These are phyloP conservation scores for Eimeria zaria DNA, from an alignment of 169 alveolate genomes.

Conservation along the genomic window DNA sequence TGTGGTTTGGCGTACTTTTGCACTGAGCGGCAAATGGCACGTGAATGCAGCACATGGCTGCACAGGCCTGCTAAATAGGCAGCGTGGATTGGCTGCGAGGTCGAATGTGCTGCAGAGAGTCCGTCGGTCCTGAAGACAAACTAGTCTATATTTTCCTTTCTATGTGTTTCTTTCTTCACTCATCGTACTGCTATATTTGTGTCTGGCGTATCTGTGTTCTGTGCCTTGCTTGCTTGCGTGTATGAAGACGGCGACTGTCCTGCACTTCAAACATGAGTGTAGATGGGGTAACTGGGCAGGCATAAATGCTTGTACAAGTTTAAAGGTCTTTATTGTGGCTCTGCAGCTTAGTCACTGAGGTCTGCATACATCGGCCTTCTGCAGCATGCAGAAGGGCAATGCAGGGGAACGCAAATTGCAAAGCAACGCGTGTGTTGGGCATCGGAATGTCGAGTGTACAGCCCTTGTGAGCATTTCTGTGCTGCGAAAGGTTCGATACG, in stretches of 20 bases:
- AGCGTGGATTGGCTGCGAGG: background rate
- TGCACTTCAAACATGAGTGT: background rate
- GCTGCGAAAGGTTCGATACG: background rate
- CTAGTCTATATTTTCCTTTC: background rate
- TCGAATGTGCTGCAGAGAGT: background rate
- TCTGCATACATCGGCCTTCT: background rate
- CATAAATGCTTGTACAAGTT: background rate
- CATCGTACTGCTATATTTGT: background rate
- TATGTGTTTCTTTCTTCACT: background rate
- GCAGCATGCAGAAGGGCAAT: background rate
- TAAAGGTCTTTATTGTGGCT: background rate
- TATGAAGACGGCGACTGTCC: background rate
- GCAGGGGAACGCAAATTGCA: background rate
- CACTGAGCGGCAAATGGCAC: background rate
- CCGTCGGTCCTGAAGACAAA: background rate
- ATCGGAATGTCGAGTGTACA: no score
- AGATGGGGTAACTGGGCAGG: no score
- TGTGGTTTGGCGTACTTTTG: background rate
- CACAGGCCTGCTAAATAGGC: background rate
- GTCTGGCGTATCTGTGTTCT: background rate
- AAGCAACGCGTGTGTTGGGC: background rate
- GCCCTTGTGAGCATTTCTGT: no score
- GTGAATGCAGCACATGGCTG: background rate
- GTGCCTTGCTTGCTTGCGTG: background rate
- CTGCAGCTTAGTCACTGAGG: background rate